Evolutionary conservation across 2,329 filamentous ascomycete species (phyloP), one percentile per base, ranked within the genome.

Genomic region (Domatiomyces globalis): DNA sequence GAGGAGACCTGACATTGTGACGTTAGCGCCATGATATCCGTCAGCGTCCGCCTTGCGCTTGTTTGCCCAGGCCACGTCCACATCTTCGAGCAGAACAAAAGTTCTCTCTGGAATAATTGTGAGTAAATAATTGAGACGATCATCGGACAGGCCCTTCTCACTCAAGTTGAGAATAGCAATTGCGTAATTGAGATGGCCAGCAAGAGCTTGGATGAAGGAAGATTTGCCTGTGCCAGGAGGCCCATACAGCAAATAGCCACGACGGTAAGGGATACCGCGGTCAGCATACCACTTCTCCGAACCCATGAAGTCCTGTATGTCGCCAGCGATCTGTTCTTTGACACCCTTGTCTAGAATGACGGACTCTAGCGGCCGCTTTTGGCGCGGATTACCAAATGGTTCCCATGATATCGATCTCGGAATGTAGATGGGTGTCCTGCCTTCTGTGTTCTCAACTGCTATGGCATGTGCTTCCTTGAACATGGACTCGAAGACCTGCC

Each of bases 131-230:
- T 90, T 89, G 50, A 95, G 72, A 58, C 89, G 81, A 64, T 95
- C 87, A 61, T 95, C 90, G 1, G 87, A 94, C 63, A 95, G 77
- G 15, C 89, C 89, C 50, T 87, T 78, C 70, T 95, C 87, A 67
- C 85, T 92, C 27, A 95, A 77, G 61, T 95, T 95, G 58, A 95
- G 75, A 70, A 95, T 89, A 49, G 89, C 88, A 60, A 95, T 92
- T 61, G 86, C 86, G 66, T 90, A 95, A 65, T 95, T 87, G 51
- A 95, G 69, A 63, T 92, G 83, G n/a, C 88, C 90, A 0, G 92
- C 92, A 43, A 98, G 71, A 0, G 92, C 89, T 67, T 95, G 88
- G 56, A 98, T 95, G 61, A 98, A 96, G 0, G 87, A 94, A 54
- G 85, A 95, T 72, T 94, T 96, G 36, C 87, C 94, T 43, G 85